Conservation (phyloP, 371 early-diverging fungal species). For the Homolaphlyctis polyrhiza region DNA sequence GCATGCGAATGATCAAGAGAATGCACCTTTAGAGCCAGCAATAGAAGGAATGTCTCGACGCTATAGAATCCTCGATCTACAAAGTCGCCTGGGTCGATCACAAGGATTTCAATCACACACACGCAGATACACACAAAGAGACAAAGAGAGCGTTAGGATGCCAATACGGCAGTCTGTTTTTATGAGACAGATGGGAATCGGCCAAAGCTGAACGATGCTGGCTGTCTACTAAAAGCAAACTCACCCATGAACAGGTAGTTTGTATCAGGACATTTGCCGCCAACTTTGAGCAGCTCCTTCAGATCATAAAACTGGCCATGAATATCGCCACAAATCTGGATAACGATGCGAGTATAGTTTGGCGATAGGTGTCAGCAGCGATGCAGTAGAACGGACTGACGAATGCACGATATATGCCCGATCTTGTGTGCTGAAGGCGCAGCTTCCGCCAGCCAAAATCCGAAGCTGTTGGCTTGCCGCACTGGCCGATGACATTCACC, state of each 20-base stretch:
- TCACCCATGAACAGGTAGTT: conserved; percentile 97
- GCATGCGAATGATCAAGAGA: too few relatives aligned
- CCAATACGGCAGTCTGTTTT: background rate
- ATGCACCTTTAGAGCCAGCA: conserved; percentile 89
- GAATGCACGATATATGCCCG: too few relatives aligned
- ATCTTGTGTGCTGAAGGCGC: too few relatives aligned
- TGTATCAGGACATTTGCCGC: conserved; percentile 95
- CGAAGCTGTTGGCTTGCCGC: too few relatives aligned
- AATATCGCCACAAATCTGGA: conserved; percentile 96
- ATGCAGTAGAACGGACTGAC: too few relatives aligned
- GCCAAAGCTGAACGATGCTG: background rate
- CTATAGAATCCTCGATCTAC: conserved; percentile 99
- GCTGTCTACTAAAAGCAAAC: conserved; percentile 4
- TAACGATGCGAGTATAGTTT: too few relatives aligned
- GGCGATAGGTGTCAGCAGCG: too few relatives aligned
- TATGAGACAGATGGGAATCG: background rate
- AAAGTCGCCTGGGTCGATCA: conserved; percentile 79
- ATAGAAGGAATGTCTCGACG: conserved; percentile 97
- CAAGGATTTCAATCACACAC: too few relatives aligned
- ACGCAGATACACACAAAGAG: too few relatives aligned
- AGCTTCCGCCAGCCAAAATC: too few relatives aligned
- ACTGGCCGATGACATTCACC: too few relatives aligned
- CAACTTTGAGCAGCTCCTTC: conserved; percentile 91
- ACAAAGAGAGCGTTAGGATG: too few relatives aligned
- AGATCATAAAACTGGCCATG: conserved; percentile 99